These are phyloP conservation scores for Carex parvula DNA, from an alignment of 176 grass and related monocot genomes.

Conservation along the genomic window DNA sequence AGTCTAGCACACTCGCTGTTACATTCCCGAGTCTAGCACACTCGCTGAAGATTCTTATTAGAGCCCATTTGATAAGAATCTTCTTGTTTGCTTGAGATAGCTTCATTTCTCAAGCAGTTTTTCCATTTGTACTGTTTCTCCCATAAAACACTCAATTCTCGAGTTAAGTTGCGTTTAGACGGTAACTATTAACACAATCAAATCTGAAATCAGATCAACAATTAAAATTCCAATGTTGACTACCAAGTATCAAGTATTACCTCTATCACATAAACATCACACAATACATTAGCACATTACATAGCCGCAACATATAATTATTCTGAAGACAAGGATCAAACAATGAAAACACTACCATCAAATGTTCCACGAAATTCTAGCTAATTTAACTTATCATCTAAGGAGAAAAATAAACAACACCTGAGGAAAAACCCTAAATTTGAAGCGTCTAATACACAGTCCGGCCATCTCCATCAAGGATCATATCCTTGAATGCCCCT, in stretches of 20 bases:
- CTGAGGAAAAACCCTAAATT: background rate
- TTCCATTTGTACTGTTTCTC: too few species aligned
- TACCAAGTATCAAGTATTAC: background rate
- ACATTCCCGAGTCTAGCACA: slow-evolving; percentile 24
- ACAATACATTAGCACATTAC: slow-evolving; percentile 9
- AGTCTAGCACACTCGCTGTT: slow-evolving; percentile 47
- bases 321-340: background rate
- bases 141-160: too few species aligned
- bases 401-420: background rate
- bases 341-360: background rate
- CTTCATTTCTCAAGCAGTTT: too few species aligned
- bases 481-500: slow-evolving; percentile 90
- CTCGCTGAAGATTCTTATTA: too few species aligned
- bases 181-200: too few species aligned
- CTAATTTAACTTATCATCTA: background rate
- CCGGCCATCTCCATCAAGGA: slow-evolving; percentile 92
- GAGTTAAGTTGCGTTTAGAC: too few species aligned
- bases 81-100: too few species aligned
- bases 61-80: too few species aligned
- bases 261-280: slow-evolving; percentile 17
- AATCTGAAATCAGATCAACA: background rate
- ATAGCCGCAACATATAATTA: background rate
- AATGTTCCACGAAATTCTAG: slow-evolving; percentile 9
- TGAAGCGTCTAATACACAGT: slow-evolving; percentile 44
- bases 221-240: background rate